These are phyloP conservation scores for Eurotiales sp. DNA, from an alignment of 2,329 filamentous ascomycete species.

Conservation along the genomic window DNA sequence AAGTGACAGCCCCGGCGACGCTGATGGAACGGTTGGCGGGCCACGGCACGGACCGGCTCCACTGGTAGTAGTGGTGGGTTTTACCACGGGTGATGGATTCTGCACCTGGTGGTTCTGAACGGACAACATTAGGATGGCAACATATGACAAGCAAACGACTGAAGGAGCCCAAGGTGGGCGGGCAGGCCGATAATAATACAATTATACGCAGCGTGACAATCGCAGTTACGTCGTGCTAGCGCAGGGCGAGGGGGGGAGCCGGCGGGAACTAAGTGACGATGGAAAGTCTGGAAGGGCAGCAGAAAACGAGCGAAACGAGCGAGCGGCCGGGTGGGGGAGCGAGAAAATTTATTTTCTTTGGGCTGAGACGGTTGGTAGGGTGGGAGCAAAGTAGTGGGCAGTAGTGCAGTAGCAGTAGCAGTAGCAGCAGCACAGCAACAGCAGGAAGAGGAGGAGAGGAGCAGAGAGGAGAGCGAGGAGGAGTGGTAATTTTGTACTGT, in stretches of 20 bases:
- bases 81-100: constrained; percentile 17
- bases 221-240: too few species aligned
- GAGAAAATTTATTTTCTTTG: background rate
- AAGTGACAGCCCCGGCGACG: constrained; percentile 2
- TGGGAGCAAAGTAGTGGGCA: background rate
- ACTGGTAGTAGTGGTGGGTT: constrained; percentile 17
- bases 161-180: constrained; percentile 8
- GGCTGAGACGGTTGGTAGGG: background rate
- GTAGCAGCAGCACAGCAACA: too few species aligned
- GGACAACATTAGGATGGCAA: constrained; percentile 34
- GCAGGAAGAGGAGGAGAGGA: too few species aligned
- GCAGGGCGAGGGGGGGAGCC: background rate
- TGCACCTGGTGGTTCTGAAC: constrained; percentile 32
- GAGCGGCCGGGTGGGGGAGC: background rate
- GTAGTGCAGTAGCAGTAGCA: background rate
- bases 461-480: background rate
- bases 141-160: constrained; percentile 3
- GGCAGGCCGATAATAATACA: background rate
- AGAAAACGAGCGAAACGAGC: background rate
- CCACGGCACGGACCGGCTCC: constrained; percentile 16
- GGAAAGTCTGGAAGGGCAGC: background rate
- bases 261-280: background rate
- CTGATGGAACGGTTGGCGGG: constrained; percentile 18
- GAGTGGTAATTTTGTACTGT: too few species aligned
- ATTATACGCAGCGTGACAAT: background rate